Base-by-base conservation (phyloP, 805 yeast species). In the Hanseniaspora lachancei region DNA sequence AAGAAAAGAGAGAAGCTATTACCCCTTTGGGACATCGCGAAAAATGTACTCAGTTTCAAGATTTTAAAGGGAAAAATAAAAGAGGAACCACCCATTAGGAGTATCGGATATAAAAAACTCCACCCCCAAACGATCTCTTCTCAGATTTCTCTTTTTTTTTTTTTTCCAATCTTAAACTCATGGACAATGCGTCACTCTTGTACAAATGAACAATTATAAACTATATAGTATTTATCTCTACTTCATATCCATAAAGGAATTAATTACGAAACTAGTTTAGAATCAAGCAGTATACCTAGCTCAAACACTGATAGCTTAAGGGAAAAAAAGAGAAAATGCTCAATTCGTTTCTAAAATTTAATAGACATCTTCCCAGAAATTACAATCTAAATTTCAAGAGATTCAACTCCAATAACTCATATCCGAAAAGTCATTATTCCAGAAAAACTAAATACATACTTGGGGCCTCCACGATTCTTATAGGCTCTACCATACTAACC, bases 401-500 rank as follows among this genome's bases (percentile, higher is more conserved):
- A 86, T 63, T 73, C 93, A 57, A 74, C 83, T 44, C 47, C 4
- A 27, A 27, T n/a, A 44, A 18, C 18, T 20, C 20, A 9, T 29
- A 44, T 21, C 47, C 18, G 9, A 29, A n/a, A 29, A 44, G 8
- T 0, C 35, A 54, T 15, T 54, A 58, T 5, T 50, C 55, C n/a
- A 50, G 49, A 3, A 59, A 60, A n/a, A 59, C 63, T 1, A 57
- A 62, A 6, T 58, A 59, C 23, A 62, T 68, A 16, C 57, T 67
- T 20, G 64, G 65, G 21, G 64, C 68, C 63, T 68, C 71, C 47
- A 15, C 47, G 1, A 9, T 44, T 3, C 18, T 46, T 15, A 15
- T 68, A 42, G 84, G 81, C 63, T 75, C 83, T 1, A 69, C 70
- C 47, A 58, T 81, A 10, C 72, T 73, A 56, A 62, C 76, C 1